Evolutionary conservation across 495 filamentous ascomycete species (phyloP).

Genomic region (Penicillium cosmopolitanum): DNA sequence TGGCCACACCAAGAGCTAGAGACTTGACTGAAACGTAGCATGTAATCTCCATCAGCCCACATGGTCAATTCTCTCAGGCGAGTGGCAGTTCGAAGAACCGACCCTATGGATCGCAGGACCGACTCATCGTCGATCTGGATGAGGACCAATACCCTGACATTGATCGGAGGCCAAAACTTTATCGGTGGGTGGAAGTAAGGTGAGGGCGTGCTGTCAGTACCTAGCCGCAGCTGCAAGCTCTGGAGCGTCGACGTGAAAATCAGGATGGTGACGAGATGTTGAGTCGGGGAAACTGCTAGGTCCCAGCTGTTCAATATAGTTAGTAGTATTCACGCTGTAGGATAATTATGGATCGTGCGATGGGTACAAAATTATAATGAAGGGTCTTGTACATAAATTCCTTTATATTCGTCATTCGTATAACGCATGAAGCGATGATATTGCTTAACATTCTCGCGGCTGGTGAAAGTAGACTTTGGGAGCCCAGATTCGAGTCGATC

Average conservation of each 20-base stretch:
- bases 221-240: background rate
- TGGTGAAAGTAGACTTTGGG: background rate
- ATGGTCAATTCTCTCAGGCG: background rate
- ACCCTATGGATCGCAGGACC: background rate
- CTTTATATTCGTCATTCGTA: background rate
- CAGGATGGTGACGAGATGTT: background rate
- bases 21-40: background rate
- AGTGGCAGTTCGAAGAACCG: slow-evolving; percentile 1
- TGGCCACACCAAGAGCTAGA: background rate
- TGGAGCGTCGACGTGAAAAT: background rate
- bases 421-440: background rate
- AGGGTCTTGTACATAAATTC: background rate
- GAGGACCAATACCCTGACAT: background rate
- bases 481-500: background rate
- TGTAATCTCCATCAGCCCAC: background rate
- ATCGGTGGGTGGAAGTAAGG: background rate
- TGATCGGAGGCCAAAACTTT: background rate
- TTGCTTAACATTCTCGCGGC: background rate
- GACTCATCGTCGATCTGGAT: background rate
- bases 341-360: background rate
- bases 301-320: background rate
- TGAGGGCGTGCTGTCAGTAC: slow-evolving; percentile 1
- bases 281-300: background rate
- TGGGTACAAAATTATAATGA: background rate
- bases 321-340: background rate